These are phyloP conservation scores for Metarhizium album DNA, from an alignment of 2,329 filamentous ascomycete species.

Conservation along the genomic window DNA sequence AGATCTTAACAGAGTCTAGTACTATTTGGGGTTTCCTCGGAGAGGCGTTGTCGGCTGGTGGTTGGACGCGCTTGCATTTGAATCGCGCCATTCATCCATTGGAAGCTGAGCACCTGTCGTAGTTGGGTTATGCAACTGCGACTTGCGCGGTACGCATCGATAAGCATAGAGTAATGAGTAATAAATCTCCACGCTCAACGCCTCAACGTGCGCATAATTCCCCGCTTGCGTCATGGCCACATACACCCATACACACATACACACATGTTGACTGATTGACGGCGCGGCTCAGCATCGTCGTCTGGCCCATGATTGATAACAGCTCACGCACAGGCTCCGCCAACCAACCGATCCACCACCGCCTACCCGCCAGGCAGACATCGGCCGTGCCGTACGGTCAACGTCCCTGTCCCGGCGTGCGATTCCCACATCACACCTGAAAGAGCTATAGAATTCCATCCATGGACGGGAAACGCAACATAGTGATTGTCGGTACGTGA, in stretches of 20 bases:
- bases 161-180: too few relatives aligned
- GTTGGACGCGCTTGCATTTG: neutral
- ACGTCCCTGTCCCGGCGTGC: neutral
- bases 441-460: neutral
- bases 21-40: too few relatives aligned
- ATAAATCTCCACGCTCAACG: too few relatives aligned
- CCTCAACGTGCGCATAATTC: neutral
- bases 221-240: slow-evolving; percentile 7
- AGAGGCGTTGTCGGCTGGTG: neutral
- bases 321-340: neutral
- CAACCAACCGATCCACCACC: neutral
- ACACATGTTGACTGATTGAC: neutral
- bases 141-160: too few relatives aligned
- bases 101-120: neutral
- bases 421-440: neutral
- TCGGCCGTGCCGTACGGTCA: neutral
- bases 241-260: neutral
- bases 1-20: too few relatives aligned
- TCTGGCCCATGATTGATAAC: neutral
- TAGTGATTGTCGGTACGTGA: slow-evolving; percentile 38
- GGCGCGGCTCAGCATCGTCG: neutral
- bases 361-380: neutral
- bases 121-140: too few relatives aligned
- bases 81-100: neutral
- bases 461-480: slow-evolving; percentile 31